Base-by-base conservation (phyloP, 1,284 basidiomycete species). In the Pyrrhoderma noxium region DNA sequence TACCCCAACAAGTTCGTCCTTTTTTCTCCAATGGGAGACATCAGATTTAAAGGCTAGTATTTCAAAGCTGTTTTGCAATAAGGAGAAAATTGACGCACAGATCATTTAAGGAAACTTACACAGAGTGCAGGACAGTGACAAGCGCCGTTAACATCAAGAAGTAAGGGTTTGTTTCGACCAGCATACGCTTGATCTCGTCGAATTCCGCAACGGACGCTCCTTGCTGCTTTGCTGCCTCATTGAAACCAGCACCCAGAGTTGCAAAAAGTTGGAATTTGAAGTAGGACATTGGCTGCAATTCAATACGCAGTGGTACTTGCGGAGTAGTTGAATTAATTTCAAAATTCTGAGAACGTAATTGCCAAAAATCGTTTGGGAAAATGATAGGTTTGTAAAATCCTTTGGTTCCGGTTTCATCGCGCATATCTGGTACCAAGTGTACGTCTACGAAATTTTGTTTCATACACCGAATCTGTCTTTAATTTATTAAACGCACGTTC, bases 281-380 rank as follows among this genome's bases (percentile, higher is more conserved):
- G 66, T 83, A 88, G 7, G 86, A 82, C 72, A 94, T 84, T 8
- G 93, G 87, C 60, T 89, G 81, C 69, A 95, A 86, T 8, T 79
- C 80, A 61, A 98, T 76, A 57, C 85, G 81, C 8, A 99, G 72
- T 1, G 93, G 91, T 1, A 93, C 71, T 7, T 63, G 71, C 8
- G 79, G 70, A 1, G 85, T 89, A 0, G 89, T 90, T 23, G 72
- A 67, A 65, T 94, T 93, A 61, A 95, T 78, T 61, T 89, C 84
- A 53, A 79, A 65, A 59, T 89, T 80, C 58, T 92, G 85, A 34
- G 85, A 84, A 43, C 82, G 81, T 13, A 93, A 75, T 57, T 84
- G 74, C 93, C 93, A 98, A 68, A 98, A 98, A 64, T 97, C 93
- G 64, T 98, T 98, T 5, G 91, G 81, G 68, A 89, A 98, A 41